Conservation (phyloP, 108 stramenopile genomes). For the Aurantiochytrium sp. region DNA sequence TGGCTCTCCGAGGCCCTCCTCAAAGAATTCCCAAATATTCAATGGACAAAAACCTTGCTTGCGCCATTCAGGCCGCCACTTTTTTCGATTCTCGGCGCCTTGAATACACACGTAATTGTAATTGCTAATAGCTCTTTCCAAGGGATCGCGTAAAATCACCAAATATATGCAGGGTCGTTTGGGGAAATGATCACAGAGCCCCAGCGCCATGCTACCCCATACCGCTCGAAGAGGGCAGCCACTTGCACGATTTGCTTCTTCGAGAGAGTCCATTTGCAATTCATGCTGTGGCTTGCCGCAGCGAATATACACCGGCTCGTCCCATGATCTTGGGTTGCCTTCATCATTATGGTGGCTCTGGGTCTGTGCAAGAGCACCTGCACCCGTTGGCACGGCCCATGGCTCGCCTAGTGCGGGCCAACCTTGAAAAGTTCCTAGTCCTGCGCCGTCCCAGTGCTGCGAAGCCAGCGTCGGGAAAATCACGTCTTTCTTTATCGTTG, state of each 20-base stretch:
- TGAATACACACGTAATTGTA: constrained; percentile 13
- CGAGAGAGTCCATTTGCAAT: neutral
- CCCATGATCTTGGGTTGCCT: neutral
- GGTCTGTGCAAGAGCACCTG: neutral
- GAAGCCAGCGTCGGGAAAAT: neutral
- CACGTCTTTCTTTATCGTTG: neutral
- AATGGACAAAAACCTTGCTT: neutral
- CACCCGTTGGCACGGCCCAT: neutral
- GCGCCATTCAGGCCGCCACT: constrained; percentile 3
- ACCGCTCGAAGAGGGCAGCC: neutral
- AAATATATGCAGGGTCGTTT: neutral
- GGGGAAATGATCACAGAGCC: neutral
- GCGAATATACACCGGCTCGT: neutral
- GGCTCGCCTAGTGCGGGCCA: neutral
- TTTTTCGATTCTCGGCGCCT: neutral
- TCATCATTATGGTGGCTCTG: neutral
- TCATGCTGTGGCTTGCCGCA: neutral
- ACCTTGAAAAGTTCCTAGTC: neutral
- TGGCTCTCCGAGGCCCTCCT: neutral
- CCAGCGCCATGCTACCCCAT: neutral
- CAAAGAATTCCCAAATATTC: neutral
- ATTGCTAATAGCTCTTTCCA: neutral
- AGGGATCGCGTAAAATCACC: neutral
- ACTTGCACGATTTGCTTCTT: neutral
- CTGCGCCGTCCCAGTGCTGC: neutral